Base-by-base conservation (phyloP, 768 basidiomycete species). In the Tricholomella constricta region DNA sequence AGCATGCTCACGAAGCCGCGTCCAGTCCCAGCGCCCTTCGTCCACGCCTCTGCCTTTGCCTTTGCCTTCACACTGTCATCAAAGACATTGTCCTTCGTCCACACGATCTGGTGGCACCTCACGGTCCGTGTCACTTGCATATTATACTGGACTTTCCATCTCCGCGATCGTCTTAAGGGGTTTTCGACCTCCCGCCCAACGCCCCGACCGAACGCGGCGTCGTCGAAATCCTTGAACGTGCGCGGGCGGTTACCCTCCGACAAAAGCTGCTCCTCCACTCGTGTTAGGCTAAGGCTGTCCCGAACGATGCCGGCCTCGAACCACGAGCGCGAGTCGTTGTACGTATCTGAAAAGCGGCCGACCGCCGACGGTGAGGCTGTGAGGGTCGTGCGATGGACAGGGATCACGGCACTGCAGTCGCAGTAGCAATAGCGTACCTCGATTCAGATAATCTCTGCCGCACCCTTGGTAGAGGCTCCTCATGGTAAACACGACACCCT, bases 231-330 rank as follows among this genome's bases (percentile, higher is more conserved):
- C n/a, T n/a, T n/a, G n/a, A n/a, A n/a, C 15, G 20, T 43, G 49
- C 15, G 19, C 42, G 14, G 22, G 7, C 27, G 15, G 2, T n/a
- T n/a, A n/a, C n/a, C 19, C 12, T 22, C 34, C 11, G 22, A n/a
- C 0, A 20, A 27, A 9, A 43, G 34, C 10, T 46, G 19, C 3
- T n/a, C 15, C 32, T 20, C 20, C 14, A 25, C 38, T 7, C 37
- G 44, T 27, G 52, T 38, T 23, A 35, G 9, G 35, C 22, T 42
- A 20, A 31, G 29, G 11, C 11, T 31, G 29, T 47, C 48, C 4
- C 69, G 71, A 22, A 65, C 53, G 3, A 72, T 68, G 11, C 54
- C 56, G 1, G 64, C 69, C 49, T 72, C 70, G 20, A 72, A 72
- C 71, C 71, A 72, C 17, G 66, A 67, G 36, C 51, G 64, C 7